These are phyloP conservation scores for Coemansia sp. DNA, from an alignment of 192 early-diverging fungal genomes.

Conservation along the genomic window DNA sequence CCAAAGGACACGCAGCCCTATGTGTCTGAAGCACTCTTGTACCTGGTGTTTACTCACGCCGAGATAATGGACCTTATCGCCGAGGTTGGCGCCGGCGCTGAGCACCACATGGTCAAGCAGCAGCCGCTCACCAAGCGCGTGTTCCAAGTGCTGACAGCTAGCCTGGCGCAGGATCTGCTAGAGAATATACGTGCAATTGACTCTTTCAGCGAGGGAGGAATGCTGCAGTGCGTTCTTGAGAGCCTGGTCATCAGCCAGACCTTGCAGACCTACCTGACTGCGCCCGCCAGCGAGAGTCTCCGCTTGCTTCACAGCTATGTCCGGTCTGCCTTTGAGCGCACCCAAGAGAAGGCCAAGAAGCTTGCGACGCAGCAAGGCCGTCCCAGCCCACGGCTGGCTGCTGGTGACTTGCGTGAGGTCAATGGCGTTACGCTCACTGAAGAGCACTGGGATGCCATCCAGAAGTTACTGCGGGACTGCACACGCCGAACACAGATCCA, in stretches of 20 bases:
- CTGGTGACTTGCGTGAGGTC: slow-evolving; percentile 25
- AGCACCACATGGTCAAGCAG: slow-evolving; percentile 55
- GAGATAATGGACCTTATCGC: slow-evolving; percentile 81
- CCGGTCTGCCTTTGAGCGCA: slow-evolving; percentile 62
- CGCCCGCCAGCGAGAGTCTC: slow-evolving; percentile 66
- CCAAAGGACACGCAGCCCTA: slow-evolving; percentile 87
- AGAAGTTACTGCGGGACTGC: slow-evolving; percentile 57
- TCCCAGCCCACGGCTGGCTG: slow-evolving; percentile 28
- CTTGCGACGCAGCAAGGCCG: slow-evolving; percentile 37
- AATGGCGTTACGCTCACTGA: slow-evolving; percentile 30
- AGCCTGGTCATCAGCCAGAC: slow-evolving; percentile 88
- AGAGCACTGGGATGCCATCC: slow-evolving; percentile 55
- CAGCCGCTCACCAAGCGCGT: slow-evolving; percentile 77
- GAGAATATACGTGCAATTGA: slow-evolving; percentile 78
- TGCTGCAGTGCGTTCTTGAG: slow-evolving; percentile 94
- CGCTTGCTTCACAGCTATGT: slow-evolving; percentile 76
- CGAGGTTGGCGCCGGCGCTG: slow-evolving; percentile 51
- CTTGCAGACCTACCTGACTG: slow-evolving; percentile 73
- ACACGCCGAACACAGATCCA: slow-evolving; percentile 66
- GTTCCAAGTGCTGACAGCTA: slow-evolving; percentile 69
- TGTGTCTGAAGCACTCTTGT: slow-evolving; percentile 82
- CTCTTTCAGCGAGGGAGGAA: slow-evolving; percentile 85
- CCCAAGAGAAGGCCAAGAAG: slow-evolving; percentile 42
- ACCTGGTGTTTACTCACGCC: slow-evolving; percentile 87
- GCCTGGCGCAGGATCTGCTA: slow-evolving; percentile 80